A percentile compares a stretch with the other conserved stretches of the same genome.
Evolutionary conservation across 2,329 filamentous ascomycete genomes (phyloP).

Genomic region (Botrytis pseudocinerea): DNA sequence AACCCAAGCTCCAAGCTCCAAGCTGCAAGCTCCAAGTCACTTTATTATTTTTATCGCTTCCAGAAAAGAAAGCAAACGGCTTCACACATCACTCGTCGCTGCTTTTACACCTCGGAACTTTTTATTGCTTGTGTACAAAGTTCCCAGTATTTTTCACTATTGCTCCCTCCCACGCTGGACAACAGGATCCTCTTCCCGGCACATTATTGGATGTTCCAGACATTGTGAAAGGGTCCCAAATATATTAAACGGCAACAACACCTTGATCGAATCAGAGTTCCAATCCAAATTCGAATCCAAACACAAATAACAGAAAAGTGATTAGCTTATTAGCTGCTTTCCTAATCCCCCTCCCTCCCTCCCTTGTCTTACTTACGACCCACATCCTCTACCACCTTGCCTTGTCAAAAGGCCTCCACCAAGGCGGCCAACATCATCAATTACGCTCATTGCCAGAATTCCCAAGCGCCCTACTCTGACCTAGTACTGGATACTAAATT

Average conservation of each 20-base stretch:
- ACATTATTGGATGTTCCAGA: conserved; percentile 4
- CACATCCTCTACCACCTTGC: conserved; percentile 10
- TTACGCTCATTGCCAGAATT: conserved; percentile 20
- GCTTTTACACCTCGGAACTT: conserved; percentile 20
- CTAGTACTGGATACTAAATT: conserved; percentile 24
- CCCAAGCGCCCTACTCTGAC: conserved; percentile 24
- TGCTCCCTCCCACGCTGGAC: conserved; percentile 6
- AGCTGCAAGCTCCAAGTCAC: no score
- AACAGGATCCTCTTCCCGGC: neutral
- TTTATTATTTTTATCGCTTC: neutral
- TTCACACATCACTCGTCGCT: conserved; percentile 8
- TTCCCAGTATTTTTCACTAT: neutral
- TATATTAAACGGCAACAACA: conserved; percentile 8
- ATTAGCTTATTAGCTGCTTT: neutral
- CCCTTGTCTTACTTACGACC: conserved; percentile 18
- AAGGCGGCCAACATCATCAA: conserved; percentile 22
- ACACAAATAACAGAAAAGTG: neutral
- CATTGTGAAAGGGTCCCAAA: conserved; percentile 1
- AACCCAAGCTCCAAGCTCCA: neutral
- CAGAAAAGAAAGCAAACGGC: conserved; percentile 13
- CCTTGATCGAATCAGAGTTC: neutral
- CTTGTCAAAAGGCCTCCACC: conserved; percentile 13
- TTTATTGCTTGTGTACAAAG: conserved; percentile 9
- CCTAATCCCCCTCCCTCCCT: neutral
- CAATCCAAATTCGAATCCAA: neutral